Base-by-base conservation (phyloP, 495 filamentous ascomycete species). In the Neurospora tetraspora region DNA sequence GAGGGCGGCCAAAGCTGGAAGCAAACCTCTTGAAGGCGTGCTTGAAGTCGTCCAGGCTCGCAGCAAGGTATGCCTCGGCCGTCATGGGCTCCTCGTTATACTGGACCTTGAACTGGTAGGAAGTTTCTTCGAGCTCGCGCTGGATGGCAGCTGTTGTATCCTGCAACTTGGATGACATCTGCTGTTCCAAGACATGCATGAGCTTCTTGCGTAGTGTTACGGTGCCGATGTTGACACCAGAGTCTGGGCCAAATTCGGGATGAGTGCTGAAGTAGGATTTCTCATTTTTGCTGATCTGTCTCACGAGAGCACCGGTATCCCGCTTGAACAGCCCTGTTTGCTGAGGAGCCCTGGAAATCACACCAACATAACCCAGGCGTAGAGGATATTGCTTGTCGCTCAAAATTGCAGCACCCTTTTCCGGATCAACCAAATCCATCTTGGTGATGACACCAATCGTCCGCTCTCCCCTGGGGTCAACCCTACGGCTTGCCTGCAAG, bases 371-470 rank as follows among this genome's bases (percentile, higher is more conserved):
- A n/a, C 96, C 96, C 37, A 99, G 86, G 10, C 95, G 88, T 39
- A 99, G 87, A 69, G 96, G 94, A 75, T 99, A 99, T 78, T 98
- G 97, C 80, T 89, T 90, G 80, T 99, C 96, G 45, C 83, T 86
- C 8, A 99, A 83, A 39, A 99, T 92, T 39, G 86, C 85, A 18
- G 88, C 86, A 18, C 94, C 96, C 72, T 96, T 89, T 23, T 85
- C 84, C 14, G 96, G 88, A 72, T 97, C 94, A 23, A 99, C 94
- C 27, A 99, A 88, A 79, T 99, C 96, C 95, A 99, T 97, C 83
- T 99, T 99, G 34, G 96, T 99, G 34, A 99, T 92, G 31, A 99
- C 96, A 43, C 96, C 96, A 78, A 99, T 98, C 3, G 96, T 99
- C 70, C 96, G 86, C 80, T 99, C 96, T 36, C 96, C 96, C 70